Evolutionary conservation across 179 eudicot species (phyloP), one percentile per base, ranked within the genome.

Genomic region (Drosera spatulata): DNA sequence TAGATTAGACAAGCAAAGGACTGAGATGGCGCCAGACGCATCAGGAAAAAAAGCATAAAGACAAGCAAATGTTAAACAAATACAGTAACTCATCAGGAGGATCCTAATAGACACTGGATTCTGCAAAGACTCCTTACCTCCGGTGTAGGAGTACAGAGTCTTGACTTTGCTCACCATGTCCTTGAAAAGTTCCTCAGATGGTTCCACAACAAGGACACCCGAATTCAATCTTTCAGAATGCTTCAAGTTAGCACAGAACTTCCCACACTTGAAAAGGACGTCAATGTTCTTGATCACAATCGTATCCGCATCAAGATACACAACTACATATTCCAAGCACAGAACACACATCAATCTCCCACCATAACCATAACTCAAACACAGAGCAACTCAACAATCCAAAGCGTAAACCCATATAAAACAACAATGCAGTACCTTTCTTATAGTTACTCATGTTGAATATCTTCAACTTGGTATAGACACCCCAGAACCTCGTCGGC

Each of bases 231-330:
- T 85, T 66, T 93, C 99, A 14, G 99, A 93, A 76, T 93, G 99
- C 80, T 93, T 93, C 70, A 93, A 74, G 69, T 93, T 93, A 55
- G 99, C 99, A 75, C 99, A 93, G 56, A 93, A 93, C 72, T 84
- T 93, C 60, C 84, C 82, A 74, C 99, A 93, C 61, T 80, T 85
- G 63, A 93, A 93, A 50, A 93, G 82, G 75, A 83, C 93, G 22
- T 93, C 99, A 65, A 93, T 85, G 66, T 68, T 86, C 79, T 93
- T 81, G 59, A 93, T 75, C 45, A 89, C 99, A 58, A 93, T 89
- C 7, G 99, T 90, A 79, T 93, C 99, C 64, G 99, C 99, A 74
- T 93, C 99, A 78, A 93, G 97, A 74, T 93, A 93, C 66, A 93
- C 97, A 77, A 93, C 99, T 93, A 88, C 71, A 69, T 60, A 54